phyloP scores from a whole-genome alignment of 2,329 filamentous ascomycete genomes.

The Fusarium concolor region DNA sequence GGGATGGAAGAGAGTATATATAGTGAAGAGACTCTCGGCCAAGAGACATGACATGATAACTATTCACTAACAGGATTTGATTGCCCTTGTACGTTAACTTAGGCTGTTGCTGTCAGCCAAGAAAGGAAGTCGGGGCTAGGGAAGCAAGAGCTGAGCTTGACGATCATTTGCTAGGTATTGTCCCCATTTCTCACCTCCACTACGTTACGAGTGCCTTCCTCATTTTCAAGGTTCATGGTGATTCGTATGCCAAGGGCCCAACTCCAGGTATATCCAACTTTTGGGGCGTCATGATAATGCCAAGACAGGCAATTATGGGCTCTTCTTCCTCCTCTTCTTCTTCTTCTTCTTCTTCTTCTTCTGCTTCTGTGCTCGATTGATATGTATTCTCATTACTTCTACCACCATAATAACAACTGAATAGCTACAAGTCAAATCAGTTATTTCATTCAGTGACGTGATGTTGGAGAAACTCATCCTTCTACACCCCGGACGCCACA shows the following conservation, averaged over 20 bases:
- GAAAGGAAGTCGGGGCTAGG: constrained; percentile 20
- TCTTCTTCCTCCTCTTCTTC: neutral
- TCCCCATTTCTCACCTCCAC: constrained; percentile 5
- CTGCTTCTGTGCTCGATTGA: neutral
- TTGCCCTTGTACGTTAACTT: constrained; percentile 12
- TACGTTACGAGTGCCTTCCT: neutral
- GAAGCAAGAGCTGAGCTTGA: constrained; percentile 18
- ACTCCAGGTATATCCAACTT: neutral
- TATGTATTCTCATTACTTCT: accelerated
- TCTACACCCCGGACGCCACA: constrained; percentile 35
- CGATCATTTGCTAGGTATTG: constrained; percentile 21
- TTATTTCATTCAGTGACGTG: constrained; percentile 28
- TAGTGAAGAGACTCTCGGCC: constrained; percentile 7
- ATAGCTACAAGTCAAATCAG: neutral
- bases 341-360: too few relatives aligned
- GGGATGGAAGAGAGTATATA: constrained; percentile 4
- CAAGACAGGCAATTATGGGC: neutral
- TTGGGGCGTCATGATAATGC: constrained; percentile 12
- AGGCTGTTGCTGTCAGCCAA: constrained; percentile 19
- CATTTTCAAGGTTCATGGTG: constrained; percentile 12
- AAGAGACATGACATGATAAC: constrained; percentile 38
- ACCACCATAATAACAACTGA: neutral
- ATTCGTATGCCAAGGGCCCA: constrained; percentile 12
- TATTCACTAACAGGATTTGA: constrained; percentile 27
- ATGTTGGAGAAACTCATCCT: neutral